A percentile compares a stretch with the other conserved stretches of the same genome.
Evolutionary conservation across 2,329 filamentous ascomycete genomes (phyloP).

Genomic region (Aureobasidium namibiae): DNA sequence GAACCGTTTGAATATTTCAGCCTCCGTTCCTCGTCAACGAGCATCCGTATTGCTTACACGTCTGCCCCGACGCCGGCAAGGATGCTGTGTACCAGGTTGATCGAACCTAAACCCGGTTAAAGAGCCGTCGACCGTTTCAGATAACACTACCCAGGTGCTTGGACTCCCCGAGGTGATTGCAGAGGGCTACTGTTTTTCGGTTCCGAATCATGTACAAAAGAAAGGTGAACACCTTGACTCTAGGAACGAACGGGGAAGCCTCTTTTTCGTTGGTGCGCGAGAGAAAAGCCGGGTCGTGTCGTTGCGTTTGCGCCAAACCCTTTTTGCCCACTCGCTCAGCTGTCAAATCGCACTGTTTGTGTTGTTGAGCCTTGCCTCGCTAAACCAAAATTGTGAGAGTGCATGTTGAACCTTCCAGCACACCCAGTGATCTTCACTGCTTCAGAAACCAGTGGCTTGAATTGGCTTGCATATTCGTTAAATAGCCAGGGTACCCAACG

Average conservation of each 20-base stretch:
- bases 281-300: too few relatives aligned
- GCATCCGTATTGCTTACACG: too few relatives aligned
- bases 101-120: neutral
- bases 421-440: neutral
- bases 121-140: slow-evolving; percentile 1
- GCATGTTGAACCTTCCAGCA: neutral
- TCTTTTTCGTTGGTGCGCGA: too few relatives aligned
- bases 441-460: neutral
- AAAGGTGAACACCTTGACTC: neutral
- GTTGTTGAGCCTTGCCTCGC: too few relatives aligned
- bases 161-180: neutral
- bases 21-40: neutral
- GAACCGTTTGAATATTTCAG: neutral
- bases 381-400: too few relatives aligned
- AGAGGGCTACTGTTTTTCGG: too few relatives aligned
- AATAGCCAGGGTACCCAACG: neutral
- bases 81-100: neutral
- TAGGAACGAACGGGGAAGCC: neutral
- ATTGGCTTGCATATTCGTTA: neutral
- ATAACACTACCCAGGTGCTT: neutral
- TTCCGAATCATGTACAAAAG: neutral
- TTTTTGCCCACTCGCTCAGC: too few relatives aligned
- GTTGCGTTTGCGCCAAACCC: neutral
- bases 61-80: neutral
- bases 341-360: too few relatives aligned